Conservation (phyloP, 805 yeast genomes). For the Aciculoconidium aculeatum region DNA sequence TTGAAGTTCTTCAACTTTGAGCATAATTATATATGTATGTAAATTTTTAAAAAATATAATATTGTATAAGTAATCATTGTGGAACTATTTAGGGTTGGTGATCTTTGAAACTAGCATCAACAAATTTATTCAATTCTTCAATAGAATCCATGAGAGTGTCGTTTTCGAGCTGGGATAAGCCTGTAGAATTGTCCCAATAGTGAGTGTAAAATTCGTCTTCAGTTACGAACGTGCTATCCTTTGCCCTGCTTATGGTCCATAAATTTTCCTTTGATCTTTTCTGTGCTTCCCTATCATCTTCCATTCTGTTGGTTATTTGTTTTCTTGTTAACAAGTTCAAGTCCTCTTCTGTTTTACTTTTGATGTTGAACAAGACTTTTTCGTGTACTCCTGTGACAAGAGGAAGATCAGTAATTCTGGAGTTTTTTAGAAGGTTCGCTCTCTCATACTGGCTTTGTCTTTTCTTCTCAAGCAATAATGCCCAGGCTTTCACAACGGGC, state of each 20-base stretch:
- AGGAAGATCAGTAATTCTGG: conserved; percentile 16
- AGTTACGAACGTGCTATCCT: conserved; percentile 26
- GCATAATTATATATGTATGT: background rate
- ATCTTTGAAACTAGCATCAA: conserved; percentile 47
- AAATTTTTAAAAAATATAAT: too few species aligned
- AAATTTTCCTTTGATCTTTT: conserved; percentile 75
- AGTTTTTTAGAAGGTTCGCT: conserved; percentile 31
- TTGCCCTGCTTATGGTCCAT: conserved; percentile 61
- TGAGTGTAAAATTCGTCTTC: conserved; percentile 32
- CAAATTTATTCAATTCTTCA: conserved; percentile 50
- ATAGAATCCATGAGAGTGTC: conserved; percentile 38
- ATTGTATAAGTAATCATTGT: conserved; percentile 4
- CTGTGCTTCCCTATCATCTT: conserved; percentile 87
- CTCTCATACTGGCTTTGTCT: conserved; percentile 50
- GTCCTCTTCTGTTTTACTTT: conserved; percentile 13
- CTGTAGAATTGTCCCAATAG: conserved; percentile 49
- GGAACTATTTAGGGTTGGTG: conserved; percentile 27
- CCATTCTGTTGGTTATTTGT: conserved; percentile 74
- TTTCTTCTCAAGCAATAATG: conserved; percentile 39
- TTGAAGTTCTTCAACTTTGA: background rate
- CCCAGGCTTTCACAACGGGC: conserved; percentile 40
- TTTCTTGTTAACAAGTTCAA: conserved; percentile 29
- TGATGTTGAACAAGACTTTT: conserved; percentile 21
- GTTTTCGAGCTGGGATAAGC: conserved; percentile 41
- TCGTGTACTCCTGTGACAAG: conserved; percentile 14